Evolutionary conservation across 2,329 filamentous ascomycete species (phyloP), one percentile per base, ranked within the genome.

Genomic region (Penicillium italicum): DNA sequence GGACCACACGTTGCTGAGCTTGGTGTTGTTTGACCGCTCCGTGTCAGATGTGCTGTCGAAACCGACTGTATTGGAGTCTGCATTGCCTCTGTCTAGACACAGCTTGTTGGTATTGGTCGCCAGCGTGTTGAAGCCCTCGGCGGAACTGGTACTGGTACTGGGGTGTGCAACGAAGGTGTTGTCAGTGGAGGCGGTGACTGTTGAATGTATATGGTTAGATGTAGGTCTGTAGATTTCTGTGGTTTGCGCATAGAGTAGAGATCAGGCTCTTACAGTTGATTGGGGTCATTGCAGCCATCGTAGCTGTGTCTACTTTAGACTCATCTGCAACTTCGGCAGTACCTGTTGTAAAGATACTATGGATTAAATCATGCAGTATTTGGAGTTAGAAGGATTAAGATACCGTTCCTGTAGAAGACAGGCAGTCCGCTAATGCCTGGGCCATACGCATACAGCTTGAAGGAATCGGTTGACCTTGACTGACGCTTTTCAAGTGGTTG

Each of bases 401-500:
- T 46, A 62, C 60, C 60, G 18, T 60, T 41, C 5, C 18, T 53
- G 37, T 55, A 60, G 50, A 50, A 58, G 3, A 62, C 22, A 14
- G 55, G 57, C 26, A 62, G 47, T 36, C 60, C 60, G 22, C 58
- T 58, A 20, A 62, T 62, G 16, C 31, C 47, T 8, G 53, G 28
- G 11, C 60, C 58, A 26, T 56, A 62, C 1, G 58, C 60, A 37
- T 62, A 62, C 4, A 62, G 41, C 33, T 41, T 48, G 41, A 62
- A 60, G 5, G 43, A n/a, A 7, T 20, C 24, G 24, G 45, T 34
- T 16, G 30, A 9, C 3, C 22, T 47, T n/a, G 37, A 30, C 22
- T 50, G 42, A 20, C 60, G 55, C n/a, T 40, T 36, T 16, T 55
- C 36, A 8, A 58, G 40, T 20, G 58, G 58, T 2, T 43, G 38